Evolutionary conservation across 176 grass and related monocot genomes (phyloP), one percentile per base, ranked within the genome.

Genomic region (Carex scoparia): DNA sequence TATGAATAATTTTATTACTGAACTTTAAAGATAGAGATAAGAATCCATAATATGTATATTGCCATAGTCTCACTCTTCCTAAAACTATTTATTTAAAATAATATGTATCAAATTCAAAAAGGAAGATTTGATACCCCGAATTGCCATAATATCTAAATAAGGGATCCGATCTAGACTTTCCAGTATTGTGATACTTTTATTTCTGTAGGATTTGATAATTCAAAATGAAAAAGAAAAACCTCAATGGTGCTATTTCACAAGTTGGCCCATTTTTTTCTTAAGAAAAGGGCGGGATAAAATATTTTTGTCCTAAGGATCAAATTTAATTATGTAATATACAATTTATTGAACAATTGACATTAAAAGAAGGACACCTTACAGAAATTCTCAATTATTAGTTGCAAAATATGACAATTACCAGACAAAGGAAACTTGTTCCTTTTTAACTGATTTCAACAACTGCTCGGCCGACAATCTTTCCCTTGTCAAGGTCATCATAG

Each of bases 381-480:
- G 0, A 56, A 32, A 56, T 57, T 33, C 51, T 9, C 51, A 18
- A 16, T 78, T 57, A 78, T 78, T 56, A 32, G 27, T 76, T 51
- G 8, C 9, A 60, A 80, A 35, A 55, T 73, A 70, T 55, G 18
- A 75, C 11, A 27, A 40, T 75, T 10, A 31, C 70, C 12, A 27
- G 10, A 31, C 30, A 73, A 57, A 71, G 82, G 55, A 73, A 73
- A 71, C 53, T 30, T 18, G 10, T 74, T 59, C 16, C 6, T 23
- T 78, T 28, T 87, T 86, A 92, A 57, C 51, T 92, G 69, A 98
- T 94, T 86, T 98, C 93, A 51, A 98, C 88, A 15, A 98, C 86
- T 37, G 95, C 95, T 73, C 95, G 89, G 4, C 95, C 93, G 15
- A 98, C 14, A 2, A 98, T 98, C 69, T 95, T 95, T 13, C 93